A percentile compares a stretch with the other conserved stretches of the same genome.
Evolutionary conservation across 1,284 basidiomycete species (phyloP).

Genomic region (Xerocomus minutiporus): DNA sequence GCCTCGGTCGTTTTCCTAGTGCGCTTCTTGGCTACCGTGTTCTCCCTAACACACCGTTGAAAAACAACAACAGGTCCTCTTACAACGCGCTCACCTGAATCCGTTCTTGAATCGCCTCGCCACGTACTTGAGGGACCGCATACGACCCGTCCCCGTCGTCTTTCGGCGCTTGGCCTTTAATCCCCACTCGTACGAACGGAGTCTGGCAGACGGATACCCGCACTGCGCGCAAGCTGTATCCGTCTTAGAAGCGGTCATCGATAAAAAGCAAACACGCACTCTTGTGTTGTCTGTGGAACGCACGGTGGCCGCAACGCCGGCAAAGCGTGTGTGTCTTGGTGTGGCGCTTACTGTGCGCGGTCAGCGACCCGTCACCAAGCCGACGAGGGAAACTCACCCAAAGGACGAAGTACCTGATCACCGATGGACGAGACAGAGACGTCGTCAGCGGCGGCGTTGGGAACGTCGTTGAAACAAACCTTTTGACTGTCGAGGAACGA

Average conservation of each 20-base stretch:
- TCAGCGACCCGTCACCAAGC: neutral
- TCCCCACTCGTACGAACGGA: conserved; percentile 97
- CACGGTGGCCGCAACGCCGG: conserved; percentile 88
- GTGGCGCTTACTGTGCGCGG: conserved; percentile 80
- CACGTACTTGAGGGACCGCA: conserved; percentile 91
- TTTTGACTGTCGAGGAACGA: conserved; percentile 58
- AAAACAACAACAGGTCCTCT: neutral
- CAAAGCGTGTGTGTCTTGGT: conserved; percentile 98
- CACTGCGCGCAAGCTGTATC: conserved; percentile 85
- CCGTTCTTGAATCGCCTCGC: conserved; percentile 97
- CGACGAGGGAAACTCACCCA: conserved; percentile 48
- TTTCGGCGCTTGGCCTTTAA: conserved; percentile 99
- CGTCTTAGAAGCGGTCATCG: neutral
- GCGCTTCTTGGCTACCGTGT: conserved; percentile 69
- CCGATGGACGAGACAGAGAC: neutral
- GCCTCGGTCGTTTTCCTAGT: conserved; percentile 43
- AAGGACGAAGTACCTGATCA: conserved; percentile 83
- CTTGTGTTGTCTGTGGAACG: conserved; percentile 98
- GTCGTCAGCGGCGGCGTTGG: conserved; percentile 7
- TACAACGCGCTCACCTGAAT: conserved; percentile 62
- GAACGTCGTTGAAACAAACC: conserved; percentile 45
- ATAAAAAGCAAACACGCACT: conserved; percentile 49
- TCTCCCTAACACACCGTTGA: conserved; percentile 54
- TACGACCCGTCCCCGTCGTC: conserved; percentile 96
- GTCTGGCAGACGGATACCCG: conserved; percentile 94